phyloP scores from a whole-genome alignment of 2,329 filamentous ascomycete species.

The Eutypella sp. region DNA sequence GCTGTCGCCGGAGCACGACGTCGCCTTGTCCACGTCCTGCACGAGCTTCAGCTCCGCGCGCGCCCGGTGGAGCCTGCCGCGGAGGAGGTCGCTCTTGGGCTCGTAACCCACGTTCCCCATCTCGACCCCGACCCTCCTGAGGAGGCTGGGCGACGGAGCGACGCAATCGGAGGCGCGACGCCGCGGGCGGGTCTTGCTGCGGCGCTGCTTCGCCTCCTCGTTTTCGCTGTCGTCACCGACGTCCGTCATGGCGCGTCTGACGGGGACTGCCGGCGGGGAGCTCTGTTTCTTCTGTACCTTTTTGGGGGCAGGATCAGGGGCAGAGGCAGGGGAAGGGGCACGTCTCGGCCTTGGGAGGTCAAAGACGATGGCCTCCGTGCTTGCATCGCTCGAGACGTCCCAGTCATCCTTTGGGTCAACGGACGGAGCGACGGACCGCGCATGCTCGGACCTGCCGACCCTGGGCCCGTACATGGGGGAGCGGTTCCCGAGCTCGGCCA shows the following conservation, averaged over 20 bases:
- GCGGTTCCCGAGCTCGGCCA: conserved; percentile 11
- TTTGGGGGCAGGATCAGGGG: background rate
- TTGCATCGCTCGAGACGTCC: conserved; percentile 4
- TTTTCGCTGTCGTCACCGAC: background rate
- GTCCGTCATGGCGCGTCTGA: background rate
- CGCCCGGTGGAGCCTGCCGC: background rate
- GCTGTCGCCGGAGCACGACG: background rate
- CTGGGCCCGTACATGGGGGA: conserved; percentile 10
- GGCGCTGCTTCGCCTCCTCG: background rate
- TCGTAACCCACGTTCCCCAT: no score
- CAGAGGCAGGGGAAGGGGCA: conserved; percentile 2
- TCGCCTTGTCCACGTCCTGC: background rate
- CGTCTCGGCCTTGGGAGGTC: no score
- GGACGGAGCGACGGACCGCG: background rate
- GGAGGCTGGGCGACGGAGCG: background rate
- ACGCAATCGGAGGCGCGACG: background rate
- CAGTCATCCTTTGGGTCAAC: background rate
- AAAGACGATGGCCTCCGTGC: conserved; percentile 6
- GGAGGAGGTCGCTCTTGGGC: background rate
- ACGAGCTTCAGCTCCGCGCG: background rate
- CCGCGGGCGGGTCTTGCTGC: background rate
- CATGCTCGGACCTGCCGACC: conserved; percentile 1
- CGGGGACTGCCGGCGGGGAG: background rate
- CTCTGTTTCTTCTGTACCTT: background rate
- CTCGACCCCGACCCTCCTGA: no score